Evolutionary conservation across 2,329 filamentous ascomycete genomes (phyloP).

Genomic region (Alternaria rosae): DNA sequence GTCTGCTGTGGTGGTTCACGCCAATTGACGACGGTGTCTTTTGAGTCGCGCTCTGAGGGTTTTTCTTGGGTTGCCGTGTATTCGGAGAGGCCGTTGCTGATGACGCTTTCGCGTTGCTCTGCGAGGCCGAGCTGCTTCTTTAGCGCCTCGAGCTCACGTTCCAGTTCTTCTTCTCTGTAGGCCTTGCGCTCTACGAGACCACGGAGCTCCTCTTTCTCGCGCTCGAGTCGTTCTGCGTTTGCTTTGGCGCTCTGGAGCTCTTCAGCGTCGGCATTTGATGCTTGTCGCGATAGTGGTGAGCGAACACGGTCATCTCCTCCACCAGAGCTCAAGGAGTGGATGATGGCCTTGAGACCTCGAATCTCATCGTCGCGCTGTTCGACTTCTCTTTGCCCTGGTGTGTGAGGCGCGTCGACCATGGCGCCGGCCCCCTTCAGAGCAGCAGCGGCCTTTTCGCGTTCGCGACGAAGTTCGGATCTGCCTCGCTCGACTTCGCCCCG

Average conservation of each 20-base stretch:
- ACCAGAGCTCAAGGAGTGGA: constrained; percentile 89
- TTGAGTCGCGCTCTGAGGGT: constrained; percentile 70
- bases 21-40: constrained; percentile 68
- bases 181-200: constrained; percentile 75
- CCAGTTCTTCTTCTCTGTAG: constrained; percentile 80
- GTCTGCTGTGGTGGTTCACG: constrained; percentile 45
- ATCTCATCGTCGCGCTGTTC: constrained; percentile 98
- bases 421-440: constrained; percentile 63
- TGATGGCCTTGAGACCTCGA: constrained; percentile 94
- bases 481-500: constrained; percentile 93
- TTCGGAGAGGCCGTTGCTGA: constrained; percentile 61
- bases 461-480: constrained; percentile 83
- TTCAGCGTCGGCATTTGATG: constrained; percentile 46
- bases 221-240: constrained; percentile 74
- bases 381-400: constrained; percentile 71
- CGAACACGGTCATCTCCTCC: constrained; percentile 53
- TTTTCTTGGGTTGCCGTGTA: constrained; percentile 57
- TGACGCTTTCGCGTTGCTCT: constrained; percentile 61
- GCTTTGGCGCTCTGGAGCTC: constrained; percentile 66
- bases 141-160: constrained; percentile 77
- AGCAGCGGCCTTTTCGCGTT: constrained; percentile 80
- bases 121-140: constrained; percentile 44
- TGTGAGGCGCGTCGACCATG: constrained; percentile 52
- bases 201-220: constrained; percentile 81
- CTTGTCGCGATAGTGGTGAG: constrained; percentile 41